Evolutionary conservation across 192 early-diverging fungal species (phyloP).

Genomic region (Backusella australiensis): DNA sequence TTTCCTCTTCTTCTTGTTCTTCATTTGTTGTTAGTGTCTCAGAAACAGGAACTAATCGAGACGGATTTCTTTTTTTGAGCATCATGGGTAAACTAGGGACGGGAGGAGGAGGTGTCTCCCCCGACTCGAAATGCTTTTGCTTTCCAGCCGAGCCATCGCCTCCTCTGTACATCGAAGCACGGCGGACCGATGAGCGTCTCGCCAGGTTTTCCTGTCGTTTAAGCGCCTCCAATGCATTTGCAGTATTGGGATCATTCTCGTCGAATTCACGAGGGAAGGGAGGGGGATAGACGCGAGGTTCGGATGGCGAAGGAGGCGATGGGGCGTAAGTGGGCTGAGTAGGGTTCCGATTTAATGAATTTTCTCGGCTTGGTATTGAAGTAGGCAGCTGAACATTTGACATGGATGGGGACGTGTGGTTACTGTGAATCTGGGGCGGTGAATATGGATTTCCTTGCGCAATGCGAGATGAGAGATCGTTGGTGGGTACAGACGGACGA

Average conservation of each 20-base stretch:
- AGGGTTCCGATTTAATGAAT: not conserved
- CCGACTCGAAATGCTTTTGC: not conserved
- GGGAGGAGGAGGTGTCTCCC: slow-evolving; percentile 16
- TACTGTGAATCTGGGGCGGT: not conserved
- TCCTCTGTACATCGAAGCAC: slow-evolving; percentile 29
- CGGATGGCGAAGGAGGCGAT: not conserved
- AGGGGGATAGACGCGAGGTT: not conserved
- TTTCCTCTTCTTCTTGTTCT: not conserved
- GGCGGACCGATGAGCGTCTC: slow-evolving; percentile 33
- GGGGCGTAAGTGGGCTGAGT: not conserved
- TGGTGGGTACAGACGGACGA: slow-evolving; percentile 11
- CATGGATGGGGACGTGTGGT: not conserved
- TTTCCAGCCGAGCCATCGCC: not conserved
- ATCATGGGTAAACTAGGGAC: slow-evolving; percentile 11
- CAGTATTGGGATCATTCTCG: slow-evolving; percentile 36
- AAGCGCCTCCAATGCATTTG: slow-evolving; percentile 32
- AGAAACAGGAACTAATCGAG: not conserved
- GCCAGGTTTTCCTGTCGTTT: slow-evolving; percentile 40
- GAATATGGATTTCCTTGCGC: not conserved
- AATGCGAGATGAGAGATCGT: slow-evolving; percentile 7
- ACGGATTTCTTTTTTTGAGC: not conserved
- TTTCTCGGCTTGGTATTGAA: slow-evolving; percentile 6
- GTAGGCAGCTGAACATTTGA: not conserved
- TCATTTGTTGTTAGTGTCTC: not conserved
- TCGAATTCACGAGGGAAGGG: slow-evolving; percentile 22